These are phyloP conservation scores for Pseudocercospora eumusae DNA, from an alignment of 2,329 filamentous ascomycete genomes.

Conservation along the genomic window DNA sequence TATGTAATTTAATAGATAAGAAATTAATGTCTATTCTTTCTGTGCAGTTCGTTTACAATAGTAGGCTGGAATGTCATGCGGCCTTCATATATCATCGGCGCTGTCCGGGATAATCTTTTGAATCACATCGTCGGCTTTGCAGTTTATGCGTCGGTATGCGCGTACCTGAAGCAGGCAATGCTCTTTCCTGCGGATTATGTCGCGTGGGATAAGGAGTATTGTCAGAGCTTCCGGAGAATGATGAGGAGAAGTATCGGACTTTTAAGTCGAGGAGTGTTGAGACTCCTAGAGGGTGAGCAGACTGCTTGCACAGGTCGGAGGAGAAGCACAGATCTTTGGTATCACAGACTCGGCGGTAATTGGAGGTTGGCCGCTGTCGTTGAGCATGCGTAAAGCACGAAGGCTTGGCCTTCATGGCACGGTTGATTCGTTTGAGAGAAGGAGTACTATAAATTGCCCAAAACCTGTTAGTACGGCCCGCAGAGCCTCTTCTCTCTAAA, in stretches of 20 bases:
- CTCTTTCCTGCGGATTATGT: constrained; percentile 48
- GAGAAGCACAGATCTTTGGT: constrained; percentile 36
- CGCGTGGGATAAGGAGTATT: constrained; percentile 48
- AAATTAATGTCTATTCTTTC: no score
- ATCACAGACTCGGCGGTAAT: constrained; percentile 29
- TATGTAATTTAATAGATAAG: no score
- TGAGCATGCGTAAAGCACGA: constrained; percentile 41
- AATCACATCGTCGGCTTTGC: constrained; percentile 51
- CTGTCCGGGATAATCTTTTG: constrained; percentile 52
- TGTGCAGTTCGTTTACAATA: no score
- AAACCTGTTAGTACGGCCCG: no score
- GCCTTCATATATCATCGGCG: constrained; percentile 52
- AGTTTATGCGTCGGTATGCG: constrained; percentile 51
- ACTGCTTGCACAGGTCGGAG: constrained; percentile 32
- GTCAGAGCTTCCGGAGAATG: constrained; percentile 40
- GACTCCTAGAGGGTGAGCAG: constrained; percentile 24
- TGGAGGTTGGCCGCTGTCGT: constrained; percentile 39
- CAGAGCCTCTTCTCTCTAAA: no score
- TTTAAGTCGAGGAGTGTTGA: constrained; percentile 19
- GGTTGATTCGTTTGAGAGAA: constrained; percentile 48
- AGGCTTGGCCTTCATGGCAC: constrained; percentile 50
- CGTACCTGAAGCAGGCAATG: constrained; percentile 44
- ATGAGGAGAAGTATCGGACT: constrained; percentile 21
- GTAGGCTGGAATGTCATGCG: constrained; percentile 48
- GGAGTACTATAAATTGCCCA: no score